Conservation (phyloP, 2,329 filamentous ascomycete species). For the Cladophialophora immunda region DNA sequence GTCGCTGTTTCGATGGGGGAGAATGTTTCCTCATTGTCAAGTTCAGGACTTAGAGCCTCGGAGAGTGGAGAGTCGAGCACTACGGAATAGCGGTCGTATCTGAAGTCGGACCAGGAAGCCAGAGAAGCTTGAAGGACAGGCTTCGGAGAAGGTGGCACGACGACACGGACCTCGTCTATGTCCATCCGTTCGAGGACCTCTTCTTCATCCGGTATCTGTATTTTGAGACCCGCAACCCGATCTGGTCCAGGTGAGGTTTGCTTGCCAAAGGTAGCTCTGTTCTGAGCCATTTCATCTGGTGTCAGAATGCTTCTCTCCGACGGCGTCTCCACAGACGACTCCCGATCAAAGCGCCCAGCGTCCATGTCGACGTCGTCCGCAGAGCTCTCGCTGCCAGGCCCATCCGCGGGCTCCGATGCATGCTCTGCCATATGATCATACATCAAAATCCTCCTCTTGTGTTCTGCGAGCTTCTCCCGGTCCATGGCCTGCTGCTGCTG, state of each 20-base stretch:
- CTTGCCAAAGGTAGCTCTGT: constrained; percentile 22
- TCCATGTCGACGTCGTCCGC: constrained; percentile 20
- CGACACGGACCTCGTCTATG: constrained; percentile 24
- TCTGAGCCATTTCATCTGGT: constrained; percentile 25
- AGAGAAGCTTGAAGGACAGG: constrained; percentile 35
- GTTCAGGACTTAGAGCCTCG: constrained; percentile 27
- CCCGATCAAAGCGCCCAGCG: constrained; percentile 27
- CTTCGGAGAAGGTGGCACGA: constrained; percentile 28
- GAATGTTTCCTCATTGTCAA: constrained; percentile 31
- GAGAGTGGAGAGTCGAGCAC: constrained; percentile 31
- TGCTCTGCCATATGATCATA: constrained; percentile 27
- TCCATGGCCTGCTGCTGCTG: constrained; percentile 30
- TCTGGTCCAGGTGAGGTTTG: neutral
- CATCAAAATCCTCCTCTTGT: constrained; percentile 30
- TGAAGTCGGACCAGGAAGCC: constrained; percentile 35
- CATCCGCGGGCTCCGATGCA: constrained; percentile 7
- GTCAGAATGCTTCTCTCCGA: constrained; percentile 34
- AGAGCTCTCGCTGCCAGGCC: constrained; percentile 2
- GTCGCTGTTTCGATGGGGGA: constrained; percentile 40
- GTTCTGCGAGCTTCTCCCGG: constrained; percentile 20
- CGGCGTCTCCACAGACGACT: constrained; percentile 32
- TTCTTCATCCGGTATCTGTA: constrained; percentile 28
- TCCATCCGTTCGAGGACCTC: constrained; percentile 22
- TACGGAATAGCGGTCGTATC: constrained; percentile 37
- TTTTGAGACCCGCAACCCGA: constrained; percentile 26